Evolutionary conservation across 1,139 yeast genomes (phyloP).

Genomic region (Suhomyces panamericanus): DNA sequence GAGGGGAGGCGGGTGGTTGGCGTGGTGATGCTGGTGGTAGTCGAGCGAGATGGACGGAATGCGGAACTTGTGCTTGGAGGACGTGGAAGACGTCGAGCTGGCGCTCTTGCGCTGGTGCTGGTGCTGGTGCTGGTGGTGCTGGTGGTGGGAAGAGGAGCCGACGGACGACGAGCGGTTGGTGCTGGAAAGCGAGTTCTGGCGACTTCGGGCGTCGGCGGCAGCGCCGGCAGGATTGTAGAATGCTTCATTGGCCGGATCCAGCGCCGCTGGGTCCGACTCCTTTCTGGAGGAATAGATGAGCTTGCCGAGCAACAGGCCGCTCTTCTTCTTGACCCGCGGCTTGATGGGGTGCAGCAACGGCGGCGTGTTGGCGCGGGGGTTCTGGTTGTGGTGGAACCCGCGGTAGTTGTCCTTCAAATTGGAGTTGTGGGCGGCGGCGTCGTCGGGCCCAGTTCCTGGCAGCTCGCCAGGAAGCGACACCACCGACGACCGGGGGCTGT

Average conservation of each 20-base stretch:
- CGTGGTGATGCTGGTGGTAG: constrained; percentile 19
- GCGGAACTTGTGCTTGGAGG: constrained; percentile 37
- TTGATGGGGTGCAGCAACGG: constrained; percentile 53
- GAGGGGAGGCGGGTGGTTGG: constrained; percentile 5
- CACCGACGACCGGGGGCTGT: constrained; percentile 21
- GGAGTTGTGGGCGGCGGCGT: constrained; percentile 1
- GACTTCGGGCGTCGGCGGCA: constrained; percentile 7
- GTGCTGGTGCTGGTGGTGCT: not conserved
- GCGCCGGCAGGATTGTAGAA: constrained; percentile 1
- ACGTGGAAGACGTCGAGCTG: constrained; percentile 20
- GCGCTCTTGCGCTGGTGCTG: constrained; percentile 21
- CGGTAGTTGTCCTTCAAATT: constrained; percentile 36
- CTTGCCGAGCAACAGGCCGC: constrained; percentile 47
- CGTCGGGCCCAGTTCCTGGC: not conserved
- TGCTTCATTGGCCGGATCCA: constrained; percentile 1
- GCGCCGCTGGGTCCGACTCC: constrained; percentile 28
- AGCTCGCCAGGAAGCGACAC: constrained; percentile 14
- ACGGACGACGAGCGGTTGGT: constrained; percentile 13
- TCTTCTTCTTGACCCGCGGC: constrained; percentile 48
- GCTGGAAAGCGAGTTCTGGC: constrained; percentile 15
- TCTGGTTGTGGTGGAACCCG: constrained; percentile 50
- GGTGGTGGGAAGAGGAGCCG: constrained; percentile 7
- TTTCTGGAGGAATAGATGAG: constrained; percentile 45
- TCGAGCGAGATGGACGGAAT: constrained; percentile 39
- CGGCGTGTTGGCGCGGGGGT: constrained; percentile 41